Evolutionary conservation across 2,329 filamentous ascomycete species (phyloP).

Genomic region (Pleomassaria siparia): DNA sequence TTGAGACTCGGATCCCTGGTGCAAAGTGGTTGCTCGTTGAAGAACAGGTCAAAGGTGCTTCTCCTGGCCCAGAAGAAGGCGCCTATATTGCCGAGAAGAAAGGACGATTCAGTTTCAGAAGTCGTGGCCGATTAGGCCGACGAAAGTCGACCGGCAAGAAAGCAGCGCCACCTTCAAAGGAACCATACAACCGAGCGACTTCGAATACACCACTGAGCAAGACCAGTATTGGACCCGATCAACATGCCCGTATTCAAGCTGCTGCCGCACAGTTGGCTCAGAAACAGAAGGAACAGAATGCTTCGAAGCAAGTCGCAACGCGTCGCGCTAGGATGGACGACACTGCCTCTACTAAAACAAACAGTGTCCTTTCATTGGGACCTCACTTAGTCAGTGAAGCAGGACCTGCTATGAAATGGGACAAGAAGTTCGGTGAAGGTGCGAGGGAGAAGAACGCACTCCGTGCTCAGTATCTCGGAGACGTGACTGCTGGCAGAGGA

Average conservation of each 20-base stretch:
- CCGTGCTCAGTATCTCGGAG: slow-evolving; percentile 80
- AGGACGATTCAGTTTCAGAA: slow-evolving; percentile 79
- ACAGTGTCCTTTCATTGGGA: slow-evolving; percentile 86
- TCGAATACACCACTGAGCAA: slow-evolving; percentile 66
- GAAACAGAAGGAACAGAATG: slow-evolving; percentile 63
- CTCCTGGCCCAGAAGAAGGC: slow-evolving; percentile 77
- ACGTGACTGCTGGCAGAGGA: slow-evolving; percentile 72
- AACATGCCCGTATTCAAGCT: slow-evolving; percentile 89
- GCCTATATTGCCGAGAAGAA: slow-evolving; percentile 97
- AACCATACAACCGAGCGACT: slow-evolving; percentile 54
- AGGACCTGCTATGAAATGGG: slow-evolving; percentile 95
- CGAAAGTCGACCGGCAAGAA: slow-evolving; percentile 49
- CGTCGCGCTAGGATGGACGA: slow-evolving; percentile 58
- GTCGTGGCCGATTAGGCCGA: slow-evolving; percentile 69
- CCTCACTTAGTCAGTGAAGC: slow-evolving; percentile 82
- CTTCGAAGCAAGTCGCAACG: slow-evolving; percentile 51
- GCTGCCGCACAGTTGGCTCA: slow-evolving; percentile 83
- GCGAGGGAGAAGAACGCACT: slow-evolving; percentile 83
- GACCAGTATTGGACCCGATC: slow-evolving; percentile 82
- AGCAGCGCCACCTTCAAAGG: slow-evolving; percentile 47
- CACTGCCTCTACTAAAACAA: slow-evolving; percentile 69
- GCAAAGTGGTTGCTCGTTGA: slow-evolving; percentile 94
- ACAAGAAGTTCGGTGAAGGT: slow-evolving; percentile 91
- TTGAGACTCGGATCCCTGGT: slow-evolving; percentile 80
- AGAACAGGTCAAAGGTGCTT: slow-evolving; percentile 92